Base-by-base conservation (phyloP, 148 eudicot genomes). In the Rhododendron griersonianum region DNA sequence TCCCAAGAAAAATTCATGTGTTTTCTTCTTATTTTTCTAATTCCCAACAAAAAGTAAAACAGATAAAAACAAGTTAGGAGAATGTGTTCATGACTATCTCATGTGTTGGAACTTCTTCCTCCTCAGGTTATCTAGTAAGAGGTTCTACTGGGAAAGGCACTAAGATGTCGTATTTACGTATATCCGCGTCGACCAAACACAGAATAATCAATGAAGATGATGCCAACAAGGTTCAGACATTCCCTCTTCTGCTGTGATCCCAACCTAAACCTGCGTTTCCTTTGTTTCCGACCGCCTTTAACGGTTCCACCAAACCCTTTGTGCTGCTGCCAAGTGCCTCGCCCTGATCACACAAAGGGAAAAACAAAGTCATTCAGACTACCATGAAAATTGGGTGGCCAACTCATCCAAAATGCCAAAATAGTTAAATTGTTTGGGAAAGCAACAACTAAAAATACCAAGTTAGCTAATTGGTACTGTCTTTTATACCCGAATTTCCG, bases 211-310 rank as follows among this genome's bases (percentile, higher is more conserved):
- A 19, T 7, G 16, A 51, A 57, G 47, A 15, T 57, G 41, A 81
- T 55, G 16, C 69, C 48, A 33, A 35, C 45, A 18, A 63, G 55
- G 50, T 37, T 77, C 25, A 82, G 59, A 35, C 35, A 80, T 51
- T 85, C 87, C 75, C 83, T 74, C 87, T 90, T 67, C 89, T 80
- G 81, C 76, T 81, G 35, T 86, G 86, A 86, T 86, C 89, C 93
- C 93, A 97, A 55, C 99, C 99, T 83, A 98, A 88, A 84, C 99
- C 99, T 45, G 99, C 95, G 84, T 88, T 92, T 85, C 99, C 99
- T 88, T 94, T 95, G 89, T 95, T 95, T 85, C 95, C 99, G 81
- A 88, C 89, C 14, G 96, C 95, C 76, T 91, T 91, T 57, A 98
- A 73, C 25, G 98, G 98, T 82, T 94, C 92, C 51, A 47, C 87